Base-by-base conservation (phyloP, 257 asterid genomes). In the Salvia miltiorrhiza region DNA sequence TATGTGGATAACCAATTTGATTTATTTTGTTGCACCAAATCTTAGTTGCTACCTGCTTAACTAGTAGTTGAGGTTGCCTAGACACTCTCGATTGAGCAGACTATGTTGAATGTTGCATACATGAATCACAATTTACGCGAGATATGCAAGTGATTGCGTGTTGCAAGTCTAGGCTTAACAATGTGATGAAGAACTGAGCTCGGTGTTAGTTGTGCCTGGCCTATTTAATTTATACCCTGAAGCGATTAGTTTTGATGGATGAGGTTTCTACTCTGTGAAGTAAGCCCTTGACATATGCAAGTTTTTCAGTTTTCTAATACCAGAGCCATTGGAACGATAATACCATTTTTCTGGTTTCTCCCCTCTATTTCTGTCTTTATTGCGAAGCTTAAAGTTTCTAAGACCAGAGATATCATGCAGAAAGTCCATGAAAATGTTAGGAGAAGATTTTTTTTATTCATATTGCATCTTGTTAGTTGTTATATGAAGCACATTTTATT, bases 401-500 rank as follows among this genome's bases (percentile, higher is more conserved):
- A 28, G 13, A 45, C 60, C 37, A 56, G 39, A 55, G 21, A 32
- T 58, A 1, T 70, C 35, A 70, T 14, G 47, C 52, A 24, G 56
- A 19, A 67, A 55, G 20, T 53, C 26, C 62, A 49, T 50, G 12
- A 20, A 50, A 47, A 49, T 45, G 54, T 24, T 50, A 16, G 58
- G 65, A 60, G n/a, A 21, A 62, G 20, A n/a, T 33, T 48, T 66
- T 37, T 11, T 26, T 9, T 35, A 30, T 77, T 65, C 47, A 33
- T n/a, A 66, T 71, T 70, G 40, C 57, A 45, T 69, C 37, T 19
- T 45, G 41, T 53, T 7, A 53, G 26, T 19, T 45, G 41, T 53
- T 7, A 53, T 35, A 23, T 2, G 59, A 49, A 49, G 30, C 17
- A 4, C 4, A 11, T n/a, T 11, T 9, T 53, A 16, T 53, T 23